Evolutionary conservation across 2,329 filamentous ascomycete genomes (phyloP).

Genomic region (Cytospora mali): DNA sequence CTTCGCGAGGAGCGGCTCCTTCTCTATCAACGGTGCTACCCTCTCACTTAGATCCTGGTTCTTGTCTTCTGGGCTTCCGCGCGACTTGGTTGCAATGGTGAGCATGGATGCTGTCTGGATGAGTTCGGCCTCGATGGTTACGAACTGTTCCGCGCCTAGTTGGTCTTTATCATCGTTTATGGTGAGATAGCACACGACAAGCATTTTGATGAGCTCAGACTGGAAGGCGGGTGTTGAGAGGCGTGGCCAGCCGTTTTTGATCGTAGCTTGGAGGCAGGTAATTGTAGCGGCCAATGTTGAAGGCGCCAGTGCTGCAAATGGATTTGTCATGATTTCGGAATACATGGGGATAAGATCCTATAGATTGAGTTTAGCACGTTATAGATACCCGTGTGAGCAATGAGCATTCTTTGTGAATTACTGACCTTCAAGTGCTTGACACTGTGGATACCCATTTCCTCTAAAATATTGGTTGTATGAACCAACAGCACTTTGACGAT

Average conservation of each 20-base stretch:
- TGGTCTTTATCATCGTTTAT: slow-evolving; percentile 43
- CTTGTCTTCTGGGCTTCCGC: background rate
- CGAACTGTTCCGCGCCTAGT: slow-evolving; percentile 34
- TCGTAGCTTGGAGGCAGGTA: slow-evolving; percentile 56
- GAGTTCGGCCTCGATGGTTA: slow-evolving; percentile 41
- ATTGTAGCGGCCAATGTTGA: slow-evolving; percentile 56
- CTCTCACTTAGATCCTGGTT: slow-evolving; percentile 35
- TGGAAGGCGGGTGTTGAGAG: slow-evolving; percentile 57
- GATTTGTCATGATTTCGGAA: slow-evolving; percentile 65
- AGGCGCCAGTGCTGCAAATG: slow-evolving; percentile 62
- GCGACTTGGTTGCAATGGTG: slow-evolving; percentile 38
- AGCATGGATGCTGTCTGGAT: slow-evolving; percentile 40
- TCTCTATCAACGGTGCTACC: slow-evolving; percentile 39
- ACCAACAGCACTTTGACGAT: slow-evolving; percentile 61
- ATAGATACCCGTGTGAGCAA: slow-evolving; percentile 5
- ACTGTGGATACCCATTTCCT: slow-evolving; percentile 61
- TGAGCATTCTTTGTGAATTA: slow-evolving; percentile 37
- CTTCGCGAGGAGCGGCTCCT: slow-evolving; percentile 39
- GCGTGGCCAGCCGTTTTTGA: slow-evolving; percentile 71
- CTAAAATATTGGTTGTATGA: slow-evolving; percentile 52
- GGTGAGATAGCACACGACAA: slow-evolving; percentile 66
- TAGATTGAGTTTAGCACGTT: slow-evolving; percentile 21
- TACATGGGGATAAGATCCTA: slow-evolving; percentile 70
- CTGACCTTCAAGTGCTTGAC: slow-evolving; percentile 69
- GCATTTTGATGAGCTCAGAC: slow-evolving; percentile 63